Evolutionary conservation across 208 protist species (phyloP).

Genomic region (Tritrichomonas foetus): DNA sequence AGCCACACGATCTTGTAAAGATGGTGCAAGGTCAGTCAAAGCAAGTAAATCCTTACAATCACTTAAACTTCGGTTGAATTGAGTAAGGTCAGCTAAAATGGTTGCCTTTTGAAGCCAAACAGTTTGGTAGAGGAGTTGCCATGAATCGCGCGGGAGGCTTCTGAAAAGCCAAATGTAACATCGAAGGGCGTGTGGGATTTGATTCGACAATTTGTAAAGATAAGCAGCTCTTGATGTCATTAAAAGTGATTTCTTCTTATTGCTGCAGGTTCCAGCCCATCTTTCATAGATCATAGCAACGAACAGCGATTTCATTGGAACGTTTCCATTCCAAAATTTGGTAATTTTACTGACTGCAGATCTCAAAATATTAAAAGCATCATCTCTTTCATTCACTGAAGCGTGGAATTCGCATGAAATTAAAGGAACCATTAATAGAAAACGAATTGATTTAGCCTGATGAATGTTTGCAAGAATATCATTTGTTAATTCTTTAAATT

Average conservation of each 20-base stretch:
- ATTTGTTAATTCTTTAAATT: background rate
- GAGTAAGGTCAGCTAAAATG: background rate
- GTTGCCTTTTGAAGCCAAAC: background rate
- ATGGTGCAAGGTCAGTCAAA: background rate
- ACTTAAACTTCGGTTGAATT: background rate
- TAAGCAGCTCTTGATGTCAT: background rate
- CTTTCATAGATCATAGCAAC: background rate
- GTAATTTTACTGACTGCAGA: background rate
- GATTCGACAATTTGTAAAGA: background rate
- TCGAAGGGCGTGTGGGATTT: background rate
- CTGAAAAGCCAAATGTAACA: background rate
- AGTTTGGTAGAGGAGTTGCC: background rate
- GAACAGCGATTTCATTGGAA: background rate
- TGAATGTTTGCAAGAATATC: background rate
- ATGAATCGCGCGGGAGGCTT: background rate
- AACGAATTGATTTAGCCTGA: background rate
- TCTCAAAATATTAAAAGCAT: background rate
- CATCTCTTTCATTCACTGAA: background rate
- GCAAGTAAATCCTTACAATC: background rate
- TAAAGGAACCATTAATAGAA: background rate
- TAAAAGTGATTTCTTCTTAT: background rate
- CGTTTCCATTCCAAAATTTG: background rate
- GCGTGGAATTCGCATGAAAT: background rate
- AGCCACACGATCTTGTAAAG: background rate
- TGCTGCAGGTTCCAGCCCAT: background rate